Base-by-base conservation (phyloP, 768 basidiomycete genomes). In the Botryobasidium botryosum region DNA sequence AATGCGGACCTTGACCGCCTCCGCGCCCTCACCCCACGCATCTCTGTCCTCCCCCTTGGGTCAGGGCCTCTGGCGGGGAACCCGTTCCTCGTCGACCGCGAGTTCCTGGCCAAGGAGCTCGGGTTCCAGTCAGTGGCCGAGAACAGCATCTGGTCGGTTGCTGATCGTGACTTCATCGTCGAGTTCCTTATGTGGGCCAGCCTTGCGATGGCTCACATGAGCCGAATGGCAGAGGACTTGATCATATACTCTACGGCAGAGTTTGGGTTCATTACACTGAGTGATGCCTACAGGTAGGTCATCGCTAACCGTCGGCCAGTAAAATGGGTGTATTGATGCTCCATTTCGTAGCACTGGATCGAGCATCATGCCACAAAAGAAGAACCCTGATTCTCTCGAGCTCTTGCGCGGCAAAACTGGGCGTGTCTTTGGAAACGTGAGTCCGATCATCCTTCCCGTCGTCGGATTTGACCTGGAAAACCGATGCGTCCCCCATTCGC, bases 281-380 rank as follows among this genome's bases (percentile, higher is more conserved):
- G 84, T 55, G 94, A 99, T 62, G 94, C 94, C 4, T 99, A 99
- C 63, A 88, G 84, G 91, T 87, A 44, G 43, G 69, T 57, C 13
- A 18, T n/a, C 24, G 8, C 13, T 8, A 21, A 13, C 40, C 8
- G 12, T 42, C 2, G 7, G 31, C 17, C 17, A 33, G 31, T 8
- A 8, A 8, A 8, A 33, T 33, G 31, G 31, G 31, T 17, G 8
- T 8, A 17, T 33, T 25, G 28, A 8, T 31, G 12, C 26, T 26
- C 23, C 23, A 13, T 15, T 21, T 24, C 32, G 6, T 52, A 96
- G 90, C 58, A 99, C 94, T 35, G 94, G 94, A 5, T 96, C 91
- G 32, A 96, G 91, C 53, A 96, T 99, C 59, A 99, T 99, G 94
- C 94, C 94, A 4, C 94, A 97, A 59, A 97, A 99, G 67, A 99